Evolutionary conservation across 768 basidiomycete species (phyloP), one percentile per base, ranked within the genome.

Genomic region (Mycena albidolilacea): DNA sequence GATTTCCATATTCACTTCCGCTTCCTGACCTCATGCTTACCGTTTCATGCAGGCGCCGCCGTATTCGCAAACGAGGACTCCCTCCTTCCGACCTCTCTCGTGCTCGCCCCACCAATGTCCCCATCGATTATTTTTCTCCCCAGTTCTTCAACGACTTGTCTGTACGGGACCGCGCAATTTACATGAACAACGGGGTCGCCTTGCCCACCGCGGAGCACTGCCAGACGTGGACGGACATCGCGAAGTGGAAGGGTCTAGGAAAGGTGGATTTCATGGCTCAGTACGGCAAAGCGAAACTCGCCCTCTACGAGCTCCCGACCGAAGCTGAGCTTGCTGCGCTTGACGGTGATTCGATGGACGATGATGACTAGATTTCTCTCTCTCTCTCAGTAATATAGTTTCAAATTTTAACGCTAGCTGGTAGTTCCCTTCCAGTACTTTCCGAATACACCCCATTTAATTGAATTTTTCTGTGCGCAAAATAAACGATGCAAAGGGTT

Each of bases 101-200:
- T 6, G 9, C 2, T 7, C 23, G 57, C 9, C 67, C 67, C 1
- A 48, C 10, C 5, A 21, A 60, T 9, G 67, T 67, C 46, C 67
- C 71, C 5, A 66, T 72, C 38, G 65, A 72, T 21, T 72, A 44
- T n/a, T 72, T 72, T 54, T 55, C 63, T 17, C 71, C 66, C 19
- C 35, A 68, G 11, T 72, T 59, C 58, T 72, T 60, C 65, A 72
- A 72, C 57, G 14, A 39, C 30, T 11, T 72, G 35, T 30, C 65
- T 15, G 57, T 68, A 6, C 21, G 37, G 38, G 55, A 67, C 19
- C 35, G 66, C 15, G 58, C 39, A 12, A 52, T 7, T 21, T 72
- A 72, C 66, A 72, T 66, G 66, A 8, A 52, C 21, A 72, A 67
- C 17, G 71, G 71, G n/a, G 58, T 72, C 30, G 66, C 66, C 21